Evolutionary conservation across 306 rosid genomes (phyloP).

Genomic region (Sicyos edulis): DNA sequence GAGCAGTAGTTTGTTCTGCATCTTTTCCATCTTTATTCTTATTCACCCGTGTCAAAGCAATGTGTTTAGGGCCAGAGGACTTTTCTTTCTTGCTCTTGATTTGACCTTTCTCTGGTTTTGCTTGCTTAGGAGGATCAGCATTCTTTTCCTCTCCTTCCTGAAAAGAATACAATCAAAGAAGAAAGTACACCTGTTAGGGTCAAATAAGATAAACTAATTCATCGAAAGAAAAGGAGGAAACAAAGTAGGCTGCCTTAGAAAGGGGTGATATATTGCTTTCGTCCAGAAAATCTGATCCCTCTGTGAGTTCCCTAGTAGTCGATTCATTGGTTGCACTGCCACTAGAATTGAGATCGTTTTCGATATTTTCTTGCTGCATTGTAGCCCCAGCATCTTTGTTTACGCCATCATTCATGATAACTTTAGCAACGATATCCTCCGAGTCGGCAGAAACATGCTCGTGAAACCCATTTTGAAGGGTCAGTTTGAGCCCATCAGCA

Average conservation of each 20-base stretch:
- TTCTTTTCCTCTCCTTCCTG: slow-evolving; percentile 50
- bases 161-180: neutral
- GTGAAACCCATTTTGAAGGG: slow-evolving; percentile 53
- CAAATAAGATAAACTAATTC: slow-evolving; percentile 11
- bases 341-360: slow-evolving; percentile 34
- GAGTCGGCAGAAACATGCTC: slow-evolving; percentile 28
- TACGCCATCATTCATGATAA: slow-evolving; percentile 24
- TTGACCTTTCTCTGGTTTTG: slow-evolving; percentile 42
- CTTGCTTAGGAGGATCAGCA: slow-evolving; percentile 31
- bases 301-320: slow-evolving; percentile 38
- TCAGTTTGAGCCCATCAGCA: slow-evolving; percentile 41
- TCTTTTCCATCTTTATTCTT: slow-evolving; percentile 58
- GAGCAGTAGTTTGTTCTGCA: slow-evolving; percentile 40
- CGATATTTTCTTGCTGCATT: slow-evolving; percentile 39
- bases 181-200: slow-evolving; percentile 22
- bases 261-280: slow-evolving; percentile 34
- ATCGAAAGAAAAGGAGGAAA: slow-evolving; percentile 15
- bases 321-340: slow-evolving; percentile 32
- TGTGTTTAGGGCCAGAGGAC: slow-evolving; percentile 31
- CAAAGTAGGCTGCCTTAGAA: slow-evolving; percentile 43
- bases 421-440: slow-evolving; percentile 34
- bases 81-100: slow-evolving; percentile 52
- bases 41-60: slow-evolving; percentile 32
- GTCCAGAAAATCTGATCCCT: slow-evolving; percentile 32
- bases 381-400: slow-evolving; percentile 26